Conservation (phyloP, 257 asterid species). For the Forsythia viridissima region DNA sequence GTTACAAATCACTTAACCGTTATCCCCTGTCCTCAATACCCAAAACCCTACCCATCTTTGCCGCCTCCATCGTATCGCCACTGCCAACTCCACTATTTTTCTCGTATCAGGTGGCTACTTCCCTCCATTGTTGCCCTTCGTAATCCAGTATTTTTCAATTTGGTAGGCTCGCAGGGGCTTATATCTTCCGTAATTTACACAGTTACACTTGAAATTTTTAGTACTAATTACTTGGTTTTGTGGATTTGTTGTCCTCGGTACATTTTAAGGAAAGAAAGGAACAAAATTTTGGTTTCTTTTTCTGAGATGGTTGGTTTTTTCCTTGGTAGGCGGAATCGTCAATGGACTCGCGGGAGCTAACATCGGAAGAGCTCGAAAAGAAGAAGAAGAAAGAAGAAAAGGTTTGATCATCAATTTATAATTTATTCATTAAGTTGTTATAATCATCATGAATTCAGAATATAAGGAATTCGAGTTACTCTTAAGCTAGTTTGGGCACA, state of each 20-base stretch:
- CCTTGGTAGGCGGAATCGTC: constrained; percentile 32
- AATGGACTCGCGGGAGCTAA: constrained; percentile 50
- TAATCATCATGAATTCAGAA: neutral
- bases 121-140: neutral
- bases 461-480: neutral
- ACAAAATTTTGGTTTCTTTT: neutral
- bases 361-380: constrained; percentile 78
- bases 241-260: neutral
- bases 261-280: neutral
- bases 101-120: constrained; percentile 10
- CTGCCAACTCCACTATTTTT: neutral
- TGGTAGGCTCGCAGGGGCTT: neutral
- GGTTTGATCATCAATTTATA: constrained; percentile 35
- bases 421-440: neutral
- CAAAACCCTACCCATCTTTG: constrained; percentile 22
- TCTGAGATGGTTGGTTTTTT: neutral
- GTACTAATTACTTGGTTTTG: neutral
- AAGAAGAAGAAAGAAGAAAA: constrained; percentile 95
- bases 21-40: constrained; percentile 1
- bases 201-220: neutral
- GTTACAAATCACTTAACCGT: neutral
- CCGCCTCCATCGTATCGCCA: constrained; percentile 2
- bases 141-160: neutral
- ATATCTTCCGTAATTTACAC: neutral
- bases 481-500: too few relatives aligned